Evolutionary conservation across 108 stramenopile genomes (phyloP).

Genomic region (Cylindrotheca closterium): DNA sequence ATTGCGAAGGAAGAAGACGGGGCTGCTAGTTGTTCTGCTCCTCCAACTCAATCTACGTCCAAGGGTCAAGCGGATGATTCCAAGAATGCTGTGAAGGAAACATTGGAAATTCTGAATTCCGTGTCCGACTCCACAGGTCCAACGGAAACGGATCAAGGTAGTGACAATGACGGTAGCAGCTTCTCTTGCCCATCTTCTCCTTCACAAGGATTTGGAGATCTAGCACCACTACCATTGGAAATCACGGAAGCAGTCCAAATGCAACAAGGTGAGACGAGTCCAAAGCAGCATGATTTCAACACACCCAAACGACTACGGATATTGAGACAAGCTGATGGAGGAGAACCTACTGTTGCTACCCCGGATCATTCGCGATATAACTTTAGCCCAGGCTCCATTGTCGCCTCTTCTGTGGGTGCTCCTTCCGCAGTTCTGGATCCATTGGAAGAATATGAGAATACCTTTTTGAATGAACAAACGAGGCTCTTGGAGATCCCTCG

Average conservation of each 20-base stretch:
- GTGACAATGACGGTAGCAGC: not conserved
- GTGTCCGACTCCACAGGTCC: not conserved
- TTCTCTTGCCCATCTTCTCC: not conserved
- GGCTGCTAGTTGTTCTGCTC: no score
- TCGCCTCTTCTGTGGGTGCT: not conserved
- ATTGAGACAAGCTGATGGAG: not conserved
- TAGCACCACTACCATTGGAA: not conserved
- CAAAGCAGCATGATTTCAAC: not conserved
- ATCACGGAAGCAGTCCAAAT: not conserved
- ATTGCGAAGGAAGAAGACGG: not conserved
- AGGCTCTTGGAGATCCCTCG: slow-evolving; percentile 8
- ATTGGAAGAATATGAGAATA: not conserved
- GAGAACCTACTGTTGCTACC: not conserved
- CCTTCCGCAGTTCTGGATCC: not conserved
- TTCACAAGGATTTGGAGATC: not conserved
- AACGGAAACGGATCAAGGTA: slow-evolving; percentile 1
- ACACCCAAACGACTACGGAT: not conserved
- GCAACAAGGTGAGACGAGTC: not conserved
- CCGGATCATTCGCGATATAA: not conserved
- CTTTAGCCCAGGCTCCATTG: slow-evolving; percentile 5
- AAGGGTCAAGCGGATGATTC: not conserved
- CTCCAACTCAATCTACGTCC: not conserved
- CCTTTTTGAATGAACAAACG: slow-evolving; percentile 1
- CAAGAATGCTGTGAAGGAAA: not conserved
- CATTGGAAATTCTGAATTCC: not conserved